These are phyloP conservation scores for Trapa incisa DNA, from an alignment of 345 rosid genomes.

Conservation along the genomic window DNA sequence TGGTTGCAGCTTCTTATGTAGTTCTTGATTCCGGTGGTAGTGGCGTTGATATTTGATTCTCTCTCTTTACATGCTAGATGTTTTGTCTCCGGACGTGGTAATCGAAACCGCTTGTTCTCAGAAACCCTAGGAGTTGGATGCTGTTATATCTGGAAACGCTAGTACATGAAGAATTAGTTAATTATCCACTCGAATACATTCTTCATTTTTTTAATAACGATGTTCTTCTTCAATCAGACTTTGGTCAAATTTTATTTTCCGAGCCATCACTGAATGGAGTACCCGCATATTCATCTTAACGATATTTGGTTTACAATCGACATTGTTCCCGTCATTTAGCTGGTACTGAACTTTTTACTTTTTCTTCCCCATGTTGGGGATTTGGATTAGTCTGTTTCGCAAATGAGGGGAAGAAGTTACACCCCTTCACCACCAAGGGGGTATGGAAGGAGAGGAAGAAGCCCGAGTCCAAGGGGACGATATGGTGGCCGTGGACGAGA, in stretches of 20 bases:
- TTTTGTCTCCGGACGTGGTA: neutral
- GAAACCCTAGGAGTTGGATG: neutral
- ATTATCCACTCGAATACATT: neutral
- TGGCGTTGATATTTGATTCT: neutral
- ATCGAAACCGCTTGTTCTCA: neutral
- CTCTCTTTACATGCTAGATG: neutral
- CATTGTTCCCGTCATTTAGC: neutral
- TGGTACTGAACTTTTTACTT: neutral
- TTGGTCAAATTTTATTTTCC: too few species aligned
- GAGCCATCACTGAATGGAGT: neutral
- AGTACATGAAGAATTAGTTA: neutral
- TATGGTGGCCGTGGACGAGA: conserved; percentile 62
- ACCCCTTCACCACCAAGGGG: conserved; percentile 59
- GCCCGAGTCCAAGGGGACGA: conserved; percentile 83
- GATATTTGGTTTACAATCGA: neutral
- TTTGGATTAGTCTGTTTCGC: neutral
- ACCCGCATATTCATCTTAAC: neutral
- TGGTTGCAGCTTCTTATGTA: neutral
- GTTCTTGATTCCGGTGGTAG: neutral
- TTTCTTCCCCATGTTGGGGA: neutral
- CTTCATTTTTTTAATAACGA: neutral
- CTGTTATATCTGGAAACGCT: neutral
- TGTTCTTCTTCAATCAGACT: neutral
- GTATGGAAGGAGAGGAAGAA: conserved; percentile 62
- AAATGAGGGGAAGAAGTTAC: conserved; percentile 88